Conservation (phyloP, 2,329 filamentous ascomycete species). For the Fusarium buharicum region DNA sequence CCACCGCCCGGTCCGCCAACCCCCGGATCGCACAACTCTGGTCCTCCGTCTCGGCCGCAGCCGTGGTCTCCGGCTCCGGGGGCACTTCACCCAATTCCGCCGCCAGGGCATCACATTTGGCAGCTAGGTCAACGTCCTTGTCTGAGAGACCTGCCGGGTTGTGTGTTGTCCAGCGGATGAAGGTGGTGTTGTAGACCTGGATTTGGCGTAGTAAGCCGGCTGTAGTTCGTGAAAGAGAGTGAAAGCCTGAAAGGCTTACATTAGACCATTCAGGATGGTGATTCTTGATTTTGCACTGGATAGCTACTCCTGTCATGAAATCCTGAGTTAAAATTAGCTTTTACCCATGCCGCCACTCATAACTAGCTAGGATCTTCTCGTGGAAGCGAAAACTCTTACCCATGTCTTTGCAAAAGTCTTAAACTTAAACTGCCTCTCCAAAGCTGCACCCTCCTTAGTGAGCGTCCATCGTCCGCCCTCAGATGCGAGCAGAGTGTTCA, state of each 20-base stretch:
- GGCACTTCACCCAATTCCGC: slow-evolving; percentile 65
- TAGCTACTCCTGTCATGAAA: slow-evolving; percentile 78
- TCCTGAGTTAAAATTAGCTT: slow-evolving; percentile 59
- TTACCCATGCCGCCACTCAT: neutral
- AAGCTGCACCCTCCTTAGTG: slow-evolving; percentile 60
- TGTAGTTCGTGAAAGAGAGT: neutral
- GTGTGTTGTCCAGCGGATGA: slow-evolving; percentile 80
- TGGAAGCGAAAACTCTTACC: slow-evolving; percentile 55
- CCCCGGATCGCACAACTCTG: slow-evolving; percentile 53
- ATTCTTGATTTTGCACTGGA: slow-evolving; percentile 73
- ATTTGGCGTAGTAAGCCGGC: slow-evolving; percentile 2
- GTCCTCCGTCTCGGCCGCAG: slow-evolving; percentile 36
- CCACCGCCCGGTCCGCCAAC: slow-evolving; percentile 59
- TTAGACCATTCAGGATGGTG: slow-evolving; percentile 85
- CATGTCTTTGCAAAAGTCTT: slow-evolving; percentile 74
- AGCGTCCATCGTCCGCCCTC: slow-evolving; percentile 61
- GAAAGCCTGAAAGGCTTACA: slow-evolving; percentile 54
- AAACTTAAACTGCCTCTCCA: slow-evolving; percentile 71
- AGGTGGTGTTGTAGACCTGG: slow-evolving; percentile 75
- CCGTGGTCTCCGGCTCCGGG: slow-evolving; percentile 41
- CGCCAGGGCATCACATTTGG: slow-evolving; percentile 69
- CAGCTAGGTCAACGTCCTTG: slow-evolving; percentile 71
- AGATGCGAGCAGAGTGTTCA: slow-evolving; percentile 55
- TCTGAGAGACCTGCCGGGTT: slow-evolving; percentile 71
- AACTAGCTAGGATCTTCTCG: no score